Percentiles rank a stretch among this genome's conserved stretches.
phyloP scores from a whole-genome alignment of 352 stramenopile species.

The Elongisporangium prolatum region DNA sequence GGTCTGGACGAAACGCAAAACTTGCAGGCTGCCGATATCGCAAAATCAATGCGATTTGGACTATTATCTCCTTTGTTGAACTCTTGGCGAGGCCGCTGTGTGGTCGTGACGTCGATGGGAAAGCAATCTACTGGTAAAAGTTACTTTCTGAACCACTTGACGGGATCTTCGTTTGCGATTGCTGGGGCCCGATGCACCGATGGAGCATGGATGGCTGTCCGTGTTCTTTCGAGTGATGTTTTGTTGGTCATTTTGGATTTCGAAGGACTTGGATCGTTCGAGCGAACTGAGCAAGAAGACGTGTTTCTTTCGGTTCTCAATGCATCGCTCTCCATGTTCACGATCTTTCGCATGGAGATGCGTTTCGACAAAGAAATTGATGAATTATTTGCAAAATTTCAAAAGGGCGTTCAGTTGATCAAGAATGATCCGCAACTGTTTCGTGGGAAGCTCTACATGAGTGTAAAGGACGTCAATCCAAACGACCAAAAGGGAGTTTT shows the following conservation, averaged over 20 bases:
- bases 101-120: slow-evolving; percentile 31
- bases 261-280: slow-evolving; percentile 68
- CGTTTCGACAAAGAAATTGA: slow-evolving; percentile 75
- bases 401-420: slow-evolving; percentile 54
- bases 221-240: slow-evolving; percentile 17
- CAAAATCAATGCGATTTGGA: slow-evolving; percentile 28
- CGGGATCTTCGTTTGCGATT: slow-evolving; percentile 62
- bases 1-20: too few relatives aligned
- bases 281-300: slow-evolving; percentile 67
- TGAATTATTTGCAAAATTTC: slow-evolving; percentile 51
- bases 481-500: slow-evolving; percentile 46
- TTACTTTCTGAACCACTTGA: slow-evolving; percentile 71
- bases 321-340: slow-evolving; percentile 57
- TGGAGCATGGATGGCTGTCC: slow-evolving; percentile 31
- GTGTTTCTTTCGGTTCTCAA: slow-evolving; percentile 74
- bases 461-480: slow-evolving; percentile 64
- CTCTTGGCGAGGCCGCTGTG: slow-evolving; percentile 19
- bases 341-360: slow-evolving; percentile 70
- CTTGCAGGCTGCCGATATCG: too few relatives aligned
- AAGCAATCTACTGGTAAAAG: slow-evolving; percentile 74
- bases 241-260: slow-evolving; percentile 72
- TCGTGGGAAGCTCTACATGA: slow-evolving; percentile 50
- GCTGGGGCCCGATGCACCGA: slow-evolving; percentile 29
- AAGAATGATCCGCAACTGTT: slow-evolving; percentile 52
- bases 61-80: slow-evolving; percentile 25